Percentiles rank a stretch among this genome's conserved stretches.
These are phyloP conservation scores for Diaporthe citri DNA, from an alignment of 2,329 filamentous ascomycete species.

Conservation along the genomic window DNA sequence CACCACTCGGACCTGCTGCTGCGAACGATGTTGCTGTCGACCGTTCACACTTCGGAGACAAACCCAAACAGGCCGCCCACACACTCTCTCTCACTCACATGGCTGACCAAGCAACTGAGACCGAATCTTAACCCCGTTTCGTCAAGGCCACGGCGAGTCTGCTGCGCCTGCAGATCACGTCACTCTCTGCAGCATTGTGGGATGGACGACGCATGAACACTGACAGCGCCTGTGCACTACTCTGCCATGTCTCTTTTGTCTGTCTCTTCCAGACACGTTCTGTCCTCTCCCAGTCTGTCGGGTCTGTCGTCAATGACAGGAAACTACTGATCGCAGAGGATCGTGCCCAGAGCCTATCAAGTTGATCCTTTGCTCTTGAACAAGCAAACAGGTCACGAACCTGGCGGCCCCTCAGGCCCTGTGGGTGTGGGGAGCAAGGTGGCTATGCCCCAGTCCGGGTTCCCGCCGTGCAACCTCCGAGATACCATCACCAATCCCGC, in stretches of 20 bases:
- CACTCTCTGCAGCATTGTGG: neutral
- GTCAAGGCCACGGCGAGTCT: constrained; percentile 8
- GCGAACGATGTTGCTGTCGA: constrained; percentile 7
- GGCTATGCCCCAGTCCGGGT: constrained; percentile 26
- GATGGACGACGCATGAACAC: neutral
- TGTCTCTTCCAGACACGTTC: neutral
- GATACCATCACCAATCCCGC: constrained; percentile 26
- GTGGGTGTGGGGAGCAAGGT: constrained; percentile 1
- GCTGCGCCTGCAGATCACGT: constrained; percentile 26
- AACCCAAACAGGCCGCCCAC: constrained; percentile 4
- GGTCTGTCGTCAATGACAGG: constrained; percentile 15
- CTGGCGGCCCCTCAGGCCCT: neutral
- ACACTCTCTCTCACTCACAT: neutral
- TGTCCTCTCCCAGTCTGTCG: constrained; percentile 6
- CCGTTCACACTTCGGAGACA: neutral
- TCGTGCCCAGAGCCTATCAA: constrained; percentile 16
- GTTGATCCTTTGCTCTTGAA: neutral
- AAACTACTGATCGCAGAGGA: constrained; percentile 8
- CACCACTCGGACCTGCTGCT: neutral
- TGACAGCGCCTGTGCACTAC: neutral
- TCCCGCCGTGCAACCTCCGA: constrained; percentile 29
- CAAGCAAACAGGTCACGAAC: neutral
- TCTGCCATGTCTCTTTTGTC: neutral
- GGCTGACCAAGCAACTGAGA: constrained; percentile 9
- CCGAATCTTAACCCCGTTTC: constrained; percentile 20